Evolutionary conservation across 1,284 basidiomycete species (phyloP), one percentile per base, ranked within the genome.

Genomic region (Ganoderma leucocontextum): DNA sequence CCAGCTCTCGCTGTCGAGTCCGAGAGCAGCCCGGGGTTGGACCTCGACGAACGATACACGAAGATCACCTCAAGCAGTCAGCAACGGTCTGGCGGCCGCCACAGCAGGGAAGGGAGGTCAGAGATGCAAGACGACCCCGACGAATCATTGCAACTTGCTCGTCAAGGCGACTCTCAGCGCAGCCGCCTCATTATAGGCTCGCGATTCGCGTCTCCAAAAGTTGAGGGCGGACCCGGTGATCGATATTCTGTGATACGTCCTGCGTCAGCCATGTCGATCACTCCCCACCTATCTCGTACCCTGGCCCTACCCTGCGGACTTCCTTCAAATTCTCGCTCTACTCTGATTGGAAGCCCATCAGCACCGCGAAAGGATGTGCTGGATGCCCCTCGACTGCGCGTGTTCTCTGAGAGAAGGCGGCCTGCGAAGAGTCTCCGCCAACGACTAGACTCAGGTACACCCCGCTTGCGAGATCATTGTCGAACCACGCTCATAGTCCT

Each of bases 341-440:
- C 6, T 25, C 22, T 25, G 8, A 41, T 8, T 15, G 36, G 22
- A 22, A 41, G 39, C 10, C 39, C 38, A 12, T 29, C 42, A 22
- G 60, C 63, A 17, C 35, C 41, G 1, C 19, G 36, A 35, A 52
- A 22, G 19, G 39, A 35, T 35, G 42, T 19, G 7, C 12, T 25
- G 9, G 63, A 65, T 5, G 39, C 36, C n/a, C 57, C 62, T 47
- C 64, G 63, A 22, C n/a, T 44, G 17, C 65, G 67, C 12, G 25
- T 47, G 4, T 67, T 73, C 61, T 65, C 70, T 17, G 65, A 68
- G 33, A 71, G 44, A 33, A 69, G 67, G 41, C 66, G 67, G 36
- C 66, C 69, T 5, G 60, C 62, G 8, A 70, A 66, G 47, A 78
- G 74, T 58, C 60, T 77, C 4, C 72, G 73, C 22, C 77, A 78